These are phyloP conservation scores for Bipolaris victoriae DNA, from an alignment of 2,329 filamentous ascomycete genomes.

Conservation along the genomic window DNA sequence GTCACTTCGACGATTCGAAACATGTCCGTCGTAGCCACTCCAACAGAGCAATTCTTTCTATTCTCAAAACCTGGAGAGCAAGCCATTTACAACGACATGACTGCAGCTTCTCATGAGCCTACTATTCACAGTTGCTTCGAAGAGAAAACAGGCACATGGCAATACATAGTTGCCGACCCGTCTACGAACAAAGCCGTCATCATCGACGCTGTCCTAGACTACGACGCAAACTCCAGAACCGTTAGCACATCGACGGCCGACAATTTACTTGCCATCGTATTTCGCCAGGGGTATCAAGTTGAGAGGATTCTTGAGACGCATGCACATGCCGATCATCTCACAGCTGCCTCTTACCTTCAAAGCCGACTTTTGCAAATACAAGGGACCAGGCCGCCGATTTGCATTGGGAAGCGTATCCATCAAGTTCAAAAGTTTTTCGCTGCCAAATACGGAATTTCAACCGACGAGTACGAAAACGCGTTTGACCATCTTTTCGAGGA, in stretches of 20 bases:
- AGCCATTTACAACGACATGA: neutral
- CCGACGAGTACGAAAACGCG: conserved; percentile 52
- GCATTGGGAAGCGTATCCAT: conserved; percentile 63
- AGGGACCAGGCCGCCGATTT: conserved; percentile 52
- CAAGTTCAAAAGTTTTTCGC: conserved; percentile 61
- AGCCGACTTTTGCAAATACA: conserved; percentile 44
- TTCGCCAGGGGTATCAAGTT: conserved; percentile 56
- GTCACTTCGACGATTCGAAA: neutral
- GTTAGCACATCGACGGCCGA: conserved; percentile 63
- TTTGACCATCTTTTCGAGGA: conserved; percentile 64
- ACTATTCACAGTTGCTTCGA: conserved; percentile 45
- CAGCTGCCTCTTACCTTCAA: conserved; percentile 65
- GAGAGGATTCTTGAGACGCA: conserved; percentile 67
- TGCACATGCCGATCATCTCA: conserved; percentile 66
- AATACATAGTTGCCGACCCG: conserved; percentile 65
- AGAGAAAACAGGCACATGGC: conserved; percentile 60
- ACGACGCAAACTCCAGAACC: conserved; percentile 52
- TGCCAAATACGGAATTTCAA: conserved; percentile 55
- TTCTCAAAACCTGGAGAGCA: neutral
- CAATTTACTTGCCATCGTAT: conserved; percentile 54
- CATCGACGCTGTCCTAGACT: conserved; percentile 69
- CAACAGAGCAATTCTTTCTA: neutral
- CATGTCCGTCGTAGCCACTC: neutral
- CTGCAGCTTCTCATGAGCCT: conserved; percentile 7
- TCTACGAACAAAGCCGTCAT: conserved; percentile 58